These are phyloP conservation scores for Dendrobium nobile DNA, from an alignment of 106 monocot species.

Conservation along the genomic window DNA sequence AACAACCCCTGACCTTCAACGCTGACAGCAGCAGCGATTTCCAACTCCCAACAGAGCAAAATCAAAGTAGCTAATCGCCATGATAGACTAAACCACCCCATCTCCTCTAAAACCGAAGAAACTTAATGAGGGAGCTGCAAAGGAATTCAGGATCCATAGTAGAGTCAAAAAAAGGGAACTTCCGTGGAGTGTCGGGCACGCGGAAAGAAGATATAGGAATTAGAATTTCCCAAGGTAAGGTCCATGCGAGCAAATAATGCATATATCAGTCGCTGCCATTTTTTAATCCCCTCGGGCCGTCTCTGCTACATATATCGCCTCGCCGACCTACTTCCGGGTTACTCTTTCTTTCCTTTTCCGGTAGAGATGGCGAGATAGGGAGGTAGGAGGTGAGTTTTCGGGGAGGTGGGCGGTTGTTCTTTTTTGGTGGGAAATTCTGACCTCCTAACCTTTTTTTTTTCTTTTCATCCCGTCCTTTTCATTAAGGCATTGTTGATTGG, in stretches of 20 bases:
- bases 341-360: constrained; percentile 4
- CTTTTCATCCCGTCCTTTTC: not conserved
- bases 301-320: not conserved
- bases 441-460: not conserved
- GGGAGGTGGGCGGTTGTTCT: constrained; percentile 6
- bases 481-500: no score
- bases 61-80: not conserved
- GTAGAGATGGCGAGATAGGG: not conserved
- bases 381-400: constrained; percentile 1
- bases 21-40: constrained; percentile 15
- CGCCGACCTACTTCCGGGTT: not conserved
- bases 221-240: not conserved
- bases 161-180: not conserved
- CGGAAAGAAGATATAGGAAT: not conserved
- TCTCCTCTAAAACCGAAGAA: not conserved
- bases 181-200: constrained; percentile 4
- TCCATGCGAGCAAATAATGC: not conserved
- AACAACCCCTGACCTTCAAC: constrained; percentile 21
- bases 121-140: not conserved
- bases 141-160: not conserved
- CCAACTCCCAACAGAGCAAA: not conserved
- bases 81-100: constrained; percentile 2
- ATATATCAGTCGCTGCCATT: not conserved
- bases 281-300: not conserved
- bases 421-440: constrained; percentile 4